phyloP scores from a whole-genome alignment of 2,329 filamentous ascomycete species.

The Phoma sp. region DNA sequence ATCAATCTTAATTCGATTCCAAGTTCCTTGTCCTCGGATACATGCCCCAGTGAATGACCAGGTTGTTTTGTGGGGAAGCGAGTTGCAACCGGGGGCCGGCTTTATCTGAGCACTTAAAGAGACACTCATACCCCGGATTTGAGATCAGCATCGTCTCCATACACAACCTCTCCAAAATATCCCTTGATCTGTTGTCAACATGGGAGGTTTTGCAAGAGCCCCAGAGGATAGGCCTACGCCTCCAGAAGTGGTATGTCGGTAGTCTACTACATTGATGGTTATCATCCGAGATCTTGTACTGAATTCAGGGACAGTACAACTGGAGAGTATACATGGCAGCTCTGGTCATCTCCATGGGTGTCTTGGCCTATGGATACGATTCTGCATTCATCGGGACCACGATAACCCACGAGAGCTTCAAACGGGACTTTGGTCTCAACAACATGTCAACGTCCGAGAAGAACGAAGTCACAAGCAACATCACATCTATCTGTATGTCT shows the following conservation, averaged over 20 bases:
- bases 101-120: conserved; percentile 24
- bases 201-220: conserved; percentile 53
- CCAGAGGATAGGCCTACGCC: conserved; percentile 64
- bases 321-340: conserved; percentile 64
- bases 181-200: conserved; percentile 21
- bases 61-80: conserved; percentile 29
- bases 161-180: conserved; percentile 1
- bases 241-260: conserved; percentile 54
- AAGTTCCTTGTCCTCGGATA: conserved; percentile 22
- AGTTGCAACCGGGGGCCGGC: conserved; percentile 18
- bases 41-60: conserved; percentile 17
- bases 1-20: conserved; percentile 13
- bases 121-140: conserved; percentile 31
- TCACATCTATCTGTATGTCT: conserved; percentile 52
- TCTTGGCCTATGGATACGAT: conserved; percentile 68
- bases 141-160: conserved; percentile 20
- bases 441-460: conserved; percentile 53
- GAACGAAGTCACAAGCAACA: conserved; percentile 54
- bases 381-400: conserved; percentile 80
- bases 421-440: conserved; percentile 69
- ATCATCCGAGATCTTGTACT: background rate
- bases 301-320: conserved; percentile 53
- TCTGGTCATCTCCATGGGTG: conserved; percentile 61
- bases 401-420: conserved; percentile 72
- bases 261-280: background rate